phyloP scores from a whole-genome alignment of 1,284 basidiomycete species.

The Leccinum griseonigrum region DNA sequence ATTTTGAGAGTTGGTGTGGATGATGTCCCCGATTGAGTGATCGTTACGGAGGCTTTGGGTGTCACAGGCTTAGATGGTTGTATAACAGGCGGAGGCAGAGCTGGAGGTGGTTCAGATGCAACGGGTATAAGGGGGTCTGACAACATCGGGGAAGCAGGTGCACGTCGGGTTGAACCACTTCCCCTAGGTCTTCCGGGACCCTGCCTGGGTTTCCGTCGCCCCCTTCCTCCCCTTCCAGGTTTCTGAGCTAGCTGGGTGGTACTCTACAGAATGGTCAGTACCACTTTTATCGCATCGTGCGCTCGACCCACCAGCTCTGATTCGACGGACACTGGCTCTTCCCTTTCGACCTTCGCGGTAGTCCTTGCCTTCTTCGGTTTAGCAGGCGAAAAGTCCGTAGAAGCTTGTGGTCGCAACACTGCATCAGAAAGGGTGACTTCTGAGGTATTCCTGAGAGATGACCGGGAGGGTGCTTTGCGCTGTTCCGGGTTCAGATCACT shows the following conservation, averaged over 20 bases:
- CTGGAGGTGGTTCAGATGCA: slow-evolving; percentile 13
- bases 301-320: slow-evolving; percentile 19
- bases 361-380: slow-evolving; percentile 32
- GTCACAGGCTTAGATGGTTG: slow-evolving; percentile 28
- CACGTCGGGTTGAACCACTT: slow-evolving; percentile 9
- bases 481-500: slow-evolving; percentile 12
- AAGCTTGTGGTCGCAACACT: slow-evolving; percentile 12
- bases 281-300: neutral
- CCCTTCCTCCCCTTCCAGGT: slow-evolving; percentile 15
- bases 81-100: slow-evolving; percentile 8
- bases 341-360: slow-evolving; percentile 26
- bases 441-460: slow-evolving; percentile 16
- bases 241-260: slow-evolving; percentile 14
- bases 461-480: slow-evolving; percentile 30
- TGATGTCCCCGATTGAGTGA: slow-evolving; percentile 33
- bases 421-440: slow-evolving; percentile 16
- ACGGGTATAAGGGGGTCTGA: slow-evolving; percentile 17
- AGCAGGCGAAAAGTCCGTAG: slow-evolving; percentile 25
- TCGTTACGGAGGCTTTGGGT: slow-evolving; percentile 35
- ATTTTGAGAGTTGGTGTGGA: slow-evolving; percentile 36
- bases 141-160: slow-evolving; percentile 13
- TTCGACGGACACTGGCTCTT: slow-evolving; percentile 19
- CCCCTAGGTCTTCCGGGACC: slow-evolving; percentile 19
- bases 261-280: slow-evolving; percentile 16
- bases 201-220: slow-evolving; percentile 25